A percentile compares a stretch with the other conserved stretches of the same genome.
Evolutionary conservation across 164 flowering plant genomes (phyloP).

Genomic region (Kalanchoe fedtschenkoi): DNA sequence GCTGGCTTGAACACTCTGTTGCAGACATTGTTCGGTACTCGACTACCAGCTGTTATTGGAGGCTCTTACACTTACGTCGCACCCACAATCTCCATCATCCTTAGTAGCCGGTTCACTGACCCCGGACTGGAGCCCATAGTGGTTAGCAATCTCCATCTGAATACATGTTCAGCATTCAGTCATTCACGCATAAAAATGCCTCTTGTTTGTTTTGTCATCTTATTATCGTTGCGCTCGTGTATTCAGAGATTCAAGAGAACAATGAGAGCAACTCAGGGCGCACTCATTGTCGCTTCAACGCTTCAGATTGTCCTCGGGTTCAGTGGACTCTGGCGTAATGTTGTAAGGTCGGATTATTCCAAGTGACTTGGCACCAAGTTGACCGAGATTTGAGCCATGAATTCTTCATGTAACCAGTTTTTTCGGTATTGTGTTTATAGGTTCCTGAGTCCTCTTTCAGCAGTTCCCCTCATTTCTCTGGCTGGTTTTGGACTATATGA

Average conservation of each 20-base stretch:
- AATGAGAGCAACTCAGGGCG: slow-evolving; percentile 8
- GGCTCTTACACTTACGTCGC: slow-evolving; percentile 6
- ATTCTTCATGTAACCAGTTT: not conserved
- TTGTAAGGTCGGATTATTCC: slow-evolving; percentile 2
- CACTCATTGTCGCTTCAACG: slow-evolving; percentile 6
- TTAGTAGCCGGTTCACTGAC: slow-evolving; percentile 5
- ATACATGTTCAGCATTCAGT: not conserved
- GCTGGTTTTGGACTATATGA: slow-evolving; percentile 86
- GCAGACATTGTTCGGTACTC: slow-evolving; percentile 7
- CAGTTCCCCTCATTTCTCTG: slow-evolving; percentile 73
- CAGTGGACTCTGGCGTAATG: slow-evolving; percentile 8
- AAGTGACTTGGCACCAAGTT: too few species aligned
- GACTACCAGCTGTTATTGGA: slow-evolving; percentile 9
- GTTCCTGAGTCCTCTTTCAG: slow-evolving; percentile 85
- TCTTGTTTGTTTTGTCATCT: not conserved
- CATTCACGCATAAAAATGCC: not conserved
- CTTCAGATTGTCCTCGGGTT: slow-evolving; percentile 8
- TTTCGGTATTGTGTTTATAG: slow-evolving; percentile 19
- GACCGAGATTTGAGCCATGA: too few species aligned
- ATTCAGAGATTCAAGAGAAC: slow-evolving; percentile 8
- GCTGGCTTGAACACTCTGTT: slow-evolving; percentile 3
- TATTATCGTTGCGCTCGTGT: not conserved
- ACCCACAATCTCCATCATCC: slow-evolving; percentile 9
- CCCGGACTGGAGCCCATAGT: not conserved
- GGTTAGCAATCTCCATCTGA: not conserved